Evolutionary conservation across 2,329 filamentous ascomycete species (phyloP).

Genomic region (Phoma herbarum): DNA sequence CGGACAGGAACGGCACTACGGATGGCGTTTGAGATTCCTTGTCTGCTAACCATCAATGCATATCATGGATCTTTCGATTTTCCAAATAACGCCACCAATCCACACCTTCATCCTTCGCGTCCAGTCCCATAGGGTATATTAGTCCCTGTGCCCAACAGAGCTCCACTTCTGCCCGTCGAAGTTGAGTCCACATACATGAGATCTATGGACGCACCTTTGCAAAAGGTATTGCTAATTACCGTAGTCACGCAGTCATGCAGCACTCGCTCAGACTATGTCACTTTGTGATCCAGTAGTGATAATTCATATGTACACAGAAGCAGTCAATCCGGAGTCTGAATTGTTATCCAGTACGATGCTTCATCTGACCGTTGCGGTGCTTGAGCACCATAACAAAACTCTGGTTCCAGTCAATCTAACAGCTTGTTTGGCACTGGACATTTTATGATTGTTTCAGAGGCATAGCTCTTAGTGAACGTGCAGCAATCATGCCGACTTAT

Average conservation of each 20-base stretch:
- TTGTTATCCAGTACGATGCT: neutral
- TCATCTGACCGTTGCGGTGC: neutral
- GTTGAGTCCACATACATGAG: neutral
- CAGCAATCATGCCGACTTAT: neutral
- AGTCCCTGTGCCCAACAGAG: neutral
- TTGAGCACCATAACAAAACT: neutral
- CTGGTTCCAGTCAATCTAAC: neutral
- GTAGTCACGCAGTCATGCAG: neutral
- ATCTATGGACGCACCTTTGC: neutral
- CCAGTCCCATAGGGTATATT: neutral
- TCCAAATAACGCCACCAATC: slow-evolving; percentile 18
- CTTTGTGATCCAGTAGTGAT: neutral
- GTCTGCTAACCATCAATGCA: slow-evolving; percentile 53
- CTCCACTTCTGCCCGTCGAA: neutral
- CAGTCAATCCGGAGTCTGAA: neutral
- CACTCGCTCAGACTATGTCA: neutral
- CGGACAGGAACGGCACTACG: slow-evolving; percentile 49
- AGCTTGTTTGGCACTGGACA: neutral
- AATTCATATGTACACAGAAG: too few species aligned
- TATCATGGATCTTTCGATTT: slow-evolving; percentile 51
- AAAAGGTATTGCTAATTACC: neutral
- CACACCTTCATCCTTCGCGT: slow-evolving; percentile 2
- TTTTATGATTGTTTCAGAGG: neutral
- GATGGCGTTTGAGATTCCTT: slow-evolving; percentile 52
- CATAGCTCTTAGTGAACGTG: neutral